These are phyloP conservation scores for Sicyos edulis DNA, from an alignment of 306 rosid genomes.

Conservation along the genomic window DNA sequence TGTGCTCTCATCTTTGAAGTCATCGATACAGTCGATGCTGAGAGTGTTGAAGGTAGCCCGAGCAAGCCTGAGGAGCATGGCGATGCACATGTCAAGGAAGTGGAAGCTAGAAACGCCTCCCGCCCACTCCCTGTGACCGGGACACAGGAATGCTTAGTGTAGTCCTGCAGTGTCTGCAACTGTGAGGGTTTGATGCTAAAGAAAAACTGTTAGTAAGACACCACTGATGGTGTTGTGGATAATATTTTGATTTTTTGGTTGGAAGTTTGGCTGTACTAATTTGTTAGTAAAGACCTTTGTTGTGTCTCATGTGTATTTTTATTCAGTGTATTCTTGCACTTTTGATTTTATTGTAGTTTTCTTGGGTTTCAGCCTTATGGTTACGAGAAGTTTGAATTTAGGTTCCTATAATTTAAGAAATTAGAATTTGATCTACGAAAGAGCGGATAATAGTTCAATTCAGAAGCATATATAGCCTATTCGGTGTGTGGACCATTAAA, in stretches of 20 bases:
- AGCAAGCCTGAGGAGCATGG: constrained; percentile 11
- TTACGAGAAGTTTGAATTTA: too few relatives aligned
- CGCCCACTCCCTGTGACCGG: constrained; percentile 38
- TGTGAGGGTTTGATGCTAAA: constrained; percentile 15
- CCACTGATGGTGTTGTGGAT: background rate
- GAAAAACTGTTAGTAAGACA: background rate
- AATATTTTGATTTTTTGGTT: background rate
- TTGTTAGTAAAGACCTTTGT: background rate
- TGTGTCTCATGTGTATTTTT: background rate
- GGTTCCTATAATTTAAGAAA: too few relatives aligned
- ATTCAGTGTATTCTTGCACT: background rate
- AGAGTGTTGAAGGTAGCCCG: constrained; percentile 5
- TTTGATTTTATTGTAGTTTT: background rate
- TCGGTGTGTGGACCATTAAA: too few relatives aligned
- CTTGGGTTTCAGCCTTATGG: too few relatives aligned
- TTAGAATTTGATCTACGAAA: too few relatives aligned
- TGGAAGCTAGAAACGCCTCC: constrained; percentile 28
- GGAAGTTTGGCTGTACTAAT: background rate
- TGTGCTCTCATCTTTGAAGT: constrained; percentile 61
- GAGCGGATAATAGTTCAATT: too few relatives aligned
- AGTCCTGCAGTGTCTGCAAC: constrained; percentile 19
- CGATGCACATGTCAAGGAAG: constrained; percentile 28
- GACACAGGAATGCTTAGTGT: constrained; percentile 66
- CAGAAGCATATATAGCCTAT: too few relatives aligned
- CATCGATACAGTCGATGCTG: constrained; percentile 30